Percentiles rank a stretch among this genome's conserved stretches.
phyloP scores from a whole-genome alignment of 2,329 filamentous ascomycete genomes.

The Mycosphaerella arachidis region DNA sequence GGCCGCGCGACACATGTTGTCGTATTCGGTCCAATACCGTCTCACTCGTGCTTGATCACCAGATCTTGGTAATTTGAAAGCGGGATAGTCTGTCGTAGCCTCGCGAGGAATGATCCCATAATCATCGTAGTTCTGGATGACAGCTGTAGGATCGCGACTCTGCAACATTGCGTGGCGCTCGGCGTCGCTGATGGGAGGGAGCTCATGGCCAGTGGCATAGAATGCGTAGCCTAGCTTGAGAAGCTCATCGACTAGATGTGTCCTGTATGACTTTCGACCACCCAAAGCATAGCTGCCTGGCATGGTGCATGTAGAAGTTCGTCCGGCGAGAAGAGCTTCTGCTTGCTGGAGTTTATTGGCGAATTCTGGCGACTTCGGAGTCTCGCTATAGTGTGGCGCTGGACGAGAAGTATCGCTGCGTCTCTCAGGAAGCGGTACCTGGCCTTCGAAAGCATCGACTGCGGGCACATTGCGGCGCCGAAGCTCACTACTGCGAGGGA shows the following conservation, averaged over 20 bases:
- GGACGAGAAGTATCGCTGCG: no score
- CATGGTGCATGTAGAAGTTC: no score
- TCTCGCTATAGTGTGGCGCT: no score
- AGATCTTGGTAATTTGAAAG: neutral
- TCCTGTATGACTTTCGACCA: no score
- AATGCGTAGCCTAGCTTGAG: neutral
- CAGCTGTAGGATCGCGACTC: neutral
- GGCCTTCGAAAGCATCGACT: no score
- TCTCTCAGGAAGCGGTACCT: no score
- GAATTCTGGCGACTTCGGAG: no score
- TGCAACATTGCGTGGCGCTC: neutral
- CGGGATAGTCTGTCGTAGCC: neutral
- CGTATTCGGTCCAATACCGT: neutral
- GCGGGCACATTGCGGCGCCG: no score
- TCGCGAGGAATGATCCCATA: neutral
- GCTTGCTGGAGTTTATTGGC: no score
- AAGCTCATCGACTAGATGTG: neutral
- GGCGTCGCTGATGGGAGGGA: neutral
- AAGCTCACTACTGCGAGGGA: no score
- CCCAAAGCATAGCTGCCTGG: no score
- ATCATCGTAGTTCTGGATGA: neutral
- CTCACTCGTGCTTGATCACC: neutral
- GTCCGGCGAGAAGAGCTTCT: no score
- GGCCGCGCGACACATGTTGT: neutral
- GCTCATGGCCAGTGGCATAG: neutral